Evolutionary conservation across 2,329 filamentous ascomycete genomes (phyloP), one percentile per base, ranked within the genome.

Genomic region (Pseudogymnoascus sp.): DNA sequence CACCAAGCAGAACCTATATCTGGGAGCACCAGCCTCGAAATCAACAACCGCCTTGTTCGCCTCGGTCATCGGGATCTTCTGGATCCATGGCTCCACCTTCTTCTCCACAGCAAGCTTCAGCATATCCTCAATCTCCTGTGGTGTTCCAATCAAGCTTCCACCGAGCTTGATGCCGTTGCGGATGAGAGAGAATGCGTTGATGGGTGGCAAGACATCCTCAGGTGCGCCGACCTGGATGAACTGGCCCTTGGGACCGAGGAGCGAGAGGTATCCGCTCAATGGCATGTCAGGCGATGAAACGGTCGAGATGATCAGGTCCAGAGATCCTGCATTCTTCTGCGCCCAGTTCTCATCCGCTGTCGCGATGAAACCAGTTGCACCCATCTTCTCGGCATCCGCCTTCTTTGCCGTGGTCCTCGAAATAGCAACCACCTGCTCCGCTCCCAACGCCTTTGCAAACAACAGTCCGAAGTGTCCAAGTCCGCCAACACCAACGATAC

Each of bases 401-500:
- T 73, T 76, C 75, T 88, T 88, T 71, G 72, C 67, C 0, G 76
- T 74, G 0, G 78, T 81, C 64, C 86, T 82, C 7, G 83, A 85
- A 65, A 88, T 80, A 16, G 82, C 84, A 20, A 85, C 83, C 5
- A 85, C 79, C 3, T 79, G 79, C 58, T 89, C 84, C 20, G 85
- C 85, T 9, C 85, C 86, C 2, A 92, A 74, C 0, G 88, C 88
- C 65, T 79, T 83, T 0, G 87, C 85, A 71, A 83, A 90, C 63
- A 89, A 77, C n/a, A 92, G 71, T 0, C 82, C 88, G 64, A 90
- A 82, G 70, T 92, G 87, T 0, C 88, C 87, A 0, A 90, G 74
- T 0, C 88, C 88, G 2, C 88, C 88, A 6, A 91, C 78, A 3
- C 88, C 88, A 4, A 89, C 77, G 60, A 92, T 81, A 0, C 85